Base-by-base conservation (phyloP, 257 asterid species). In the Galeopsis tetrahit region DNA sequence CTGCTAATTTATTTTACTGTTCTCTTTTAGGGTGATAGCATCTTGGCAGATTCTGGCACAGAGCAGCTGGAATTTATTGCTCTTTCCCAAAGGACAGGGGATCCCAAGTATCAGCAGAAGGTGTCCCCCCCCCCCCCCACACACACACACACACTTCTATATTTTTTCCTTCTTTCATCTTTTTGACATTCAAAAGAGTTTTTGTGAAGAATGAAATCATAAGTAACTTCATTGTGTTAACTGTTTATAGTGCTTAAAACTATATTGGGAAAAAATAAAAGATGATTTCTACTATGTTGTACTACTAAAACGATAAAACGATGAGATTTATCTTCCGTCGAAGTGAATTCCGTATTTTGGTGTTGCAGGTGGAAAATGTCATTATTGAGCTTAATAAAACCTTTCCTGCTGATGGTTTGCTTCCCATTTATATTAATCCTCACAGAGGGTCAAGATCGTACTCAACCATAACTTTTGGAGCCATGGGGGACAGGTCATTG, bases 1-100 rank as follows among this genome's bases (percentile, higher is more conserved):
- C 48, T 74, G 21, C 60, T n/a, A n/a, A 44, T 14, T 65, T 59
- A 73, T 57, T 21, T 68, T n/a, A 49, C 6, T 65, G 10, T 79
- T 69, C 77, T 63, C 60, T 66, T 78, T 69, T 80, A 95, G 99
- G 99, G 99, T 79, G 89, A 90, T 76, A 95, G 99, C 81, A 88
- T 95, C 82, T 85, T 95, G 82, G 99, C 99, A 63, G 97, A 92
- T 86, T 89, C 98, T 70, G 97, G 92, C 77, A 90, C 99, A 33
- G 98, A 95, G 87, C 98, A 92, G 84, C 85, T 95, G 82, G 99
- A 92, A 80, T 95, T 95, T 82, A 95, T 95, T 81, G 99, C 99
- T 77, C 98, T 95, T 82, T 95, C 99, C 70, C 92, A 92, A 69
- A 88, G 98, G 85, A 92, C 98, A 15, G 96, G 96, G 66, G 87